A percentile compares a stretch with the other conserved stretches of the same genome.
Evolutionary conservation across 805 yeast genomes (phyloP).

Genomic region (Tetrapisispora fleetii): DNA sequence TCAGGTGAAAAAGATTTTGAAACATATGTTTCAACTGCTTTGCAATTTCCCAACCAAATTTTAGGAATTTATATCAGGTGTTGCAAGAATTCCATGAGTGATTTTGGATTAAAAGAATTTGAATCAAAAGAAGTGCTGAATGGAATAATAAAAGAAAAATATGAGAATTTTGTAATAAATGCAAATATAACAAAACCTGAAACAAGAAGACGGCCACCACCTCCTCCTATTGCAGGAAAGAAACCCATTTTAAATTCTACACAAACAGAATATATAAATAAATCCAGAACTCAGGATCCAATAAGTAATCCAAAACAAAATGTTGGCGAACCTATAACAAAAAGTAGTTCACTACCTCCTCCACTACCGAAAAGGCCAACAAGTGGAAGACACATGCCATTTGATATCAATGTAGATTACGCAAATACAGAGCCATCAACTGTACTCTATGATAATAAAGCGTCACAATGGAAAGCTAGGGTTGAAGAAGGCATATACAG

Average conservation of each 20-base stretch:
- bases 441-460: slow-evolving; percentile 36
- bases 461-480: slow-evolving; percentile 49
- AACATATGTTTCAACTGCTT: slow-evolving; percentile 69
- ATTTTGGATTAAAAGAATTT: slow-evolving; percentile 31
- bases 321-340: neutral
- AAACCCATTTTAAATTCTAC: slow-evolving; percentile 5
- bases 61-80: slow-evolving; percentile 73
- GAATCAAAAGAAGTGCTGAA: slow-evolving; percentile 26
- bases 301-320: too few relatives aligned
- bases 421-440: slow-evolving; percentile 17
- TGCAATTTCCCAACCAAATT: slow-evolving; percentile 50
- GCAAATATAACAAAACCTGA: neutral
- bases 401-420: neutral
- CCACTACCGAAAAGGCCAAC: slow-evolving; percentile 24
- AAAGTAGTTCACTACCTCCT: slow-evolving; percentile 4
- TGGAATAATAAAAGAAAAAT: slow-evolving; percentile 10
- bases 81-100: slow-evolving; percentile 60
- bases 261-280: neutral
- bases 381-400: neutral
- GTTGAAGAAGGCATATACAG: slow-evolving; percentile 32
- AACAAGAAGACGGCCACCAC: slow-evolving; percentile 18
- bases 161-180: slow-evolving; percentile 3
- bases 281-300: neutral
- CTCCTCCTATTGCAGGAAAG: slow-evolving; percentile 22
- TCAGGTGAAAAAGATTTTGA: slow-evolving; percentile 94